These are phyloP conservation scores for Globisporangium barbulae DNA, from an alignment of 352 stramenopile species.

Conservation along the genomic window DNA sequence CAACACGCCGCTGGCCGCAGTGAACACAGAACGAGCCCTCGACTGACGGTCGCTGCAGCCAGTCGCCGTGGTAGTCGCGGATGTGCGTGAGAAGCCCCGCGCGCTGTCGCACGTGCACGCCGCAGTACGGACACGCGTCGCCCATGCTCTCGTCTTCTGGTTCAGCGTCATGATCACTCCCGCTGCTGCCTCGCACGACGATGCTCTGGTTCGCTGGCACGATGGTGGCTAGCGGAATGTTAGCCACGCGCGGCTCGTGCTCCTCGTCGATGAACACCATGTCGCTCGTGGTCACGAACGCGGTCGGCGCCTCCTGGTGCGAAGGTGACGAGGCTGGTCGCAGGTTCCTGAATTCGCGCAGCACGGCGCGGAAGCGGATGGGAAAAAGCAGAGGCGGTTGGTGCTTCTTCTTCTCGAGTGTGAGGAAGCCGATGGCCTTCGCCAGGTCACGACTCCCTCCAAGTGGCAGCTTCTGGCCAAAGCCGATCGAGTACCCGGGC, in stretches of 20 bases:
- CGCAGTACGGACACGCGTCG: slow-evolving; percentile 57
- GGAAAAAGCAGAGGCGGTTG: slow-evolving; percentile 56
- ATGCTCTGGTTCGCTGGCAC: slow-evolving; percentile 5
- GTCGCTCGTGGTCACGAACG: slow-evolving; percentile 47
- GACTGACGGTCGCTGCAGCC: slow-evolving; percentile 43
- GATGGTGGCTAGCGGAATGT: slow-evolving; percentile 35
- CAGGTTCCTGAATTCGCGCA: slow-evolving; percentile 30
- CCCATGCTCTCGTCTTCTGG: slow-evolving; percentile 29
- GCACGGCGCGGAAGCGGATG: slow-evolving; percentile 49
- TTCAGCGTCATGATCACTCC: not conserved
- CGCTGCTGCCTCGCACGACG: not conserved
- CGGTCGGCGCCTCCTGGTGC: slow-evolving; percentile 23
- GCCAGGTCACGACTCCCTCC: slow-evolving; percentile 41
- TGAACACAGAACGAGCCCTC: slow-evolving; percentile 48
- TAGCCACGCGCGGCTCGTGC: slow-evolving; percentile 27
- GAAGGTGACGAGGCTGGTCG: slow-evolving; percentile 16
- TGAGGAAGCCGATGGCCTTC: slow-evolving; percentile 59
- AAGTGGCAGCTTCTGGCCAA: slow-evolving; percentile 52
- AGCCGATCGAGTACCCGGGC: slow-evolving; percentile 43
- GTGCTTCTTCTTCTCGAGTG: slow-evolving; percentile 67
- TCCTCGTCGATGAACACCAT: slow-evolving; percentile 59
- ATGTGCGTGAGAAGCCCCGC: slow-evolving; percentile 46
- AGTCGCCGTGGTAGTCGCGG: slow-evolving; percentile 50
- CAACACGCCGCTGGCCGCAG: slow-evolving; percentile 38
- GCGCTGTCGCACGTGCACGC: slow-evolving; percentile 35